These are phyloP conservation scores for Populus tomentosa DNA, from an alignment of 441 rosid species.

Conservation along the genomic window DNA sequence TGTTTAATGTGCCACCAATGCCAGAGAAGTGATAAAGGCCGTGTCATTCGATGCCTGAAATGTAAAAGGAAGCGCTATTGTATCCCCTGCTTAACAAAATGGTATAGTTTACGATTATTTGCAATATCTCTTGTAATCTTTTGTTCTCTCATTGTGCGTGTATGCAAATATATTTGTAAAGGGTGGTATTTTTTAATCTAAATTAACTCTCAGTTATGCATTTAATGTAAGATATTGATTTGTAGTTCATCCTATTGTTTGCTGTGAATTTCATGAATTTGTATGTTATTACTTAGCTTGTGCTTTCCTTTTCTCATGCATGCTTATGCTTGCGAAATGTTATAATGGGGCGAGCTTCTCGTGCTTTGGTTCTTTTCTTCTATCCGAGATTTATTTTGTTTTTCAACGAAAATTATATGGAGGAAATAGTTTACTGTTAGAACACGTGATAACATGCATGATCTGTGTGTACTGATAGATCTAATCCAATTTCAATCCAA, in stretches of 20 bases:
- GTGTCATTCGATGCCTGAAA: slow-evolving; percentile 47
- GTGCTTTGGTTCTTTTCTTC: not conserved
- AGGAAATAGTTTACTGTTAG: not conserved
- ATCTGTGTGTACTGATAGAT: not conserved
- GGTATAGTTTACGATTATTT: slow-evolving; percentile 36
- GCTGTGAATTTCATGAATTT: not conserved
- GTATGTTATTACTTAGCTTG: not conserved
- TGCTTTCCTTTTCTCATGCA: not conserved
- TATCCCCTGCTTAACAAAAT: slow-evolving; percentile 37
- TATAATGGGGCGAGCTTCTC: not conserved
- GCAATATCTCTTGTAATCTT: not conserved
- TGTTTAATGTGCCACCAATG: slow-evolving; percentile 75
- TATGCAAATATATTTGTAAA: not conserved
- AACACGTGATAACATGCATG: not conserved
- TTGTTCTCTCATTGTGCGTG: not conserved
- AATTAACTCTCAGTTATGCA: not conserved
- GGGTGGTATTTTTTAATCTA: not conserved
- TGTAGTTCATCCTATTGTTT: not conserved
- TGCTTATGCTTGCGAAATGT: not conserved
- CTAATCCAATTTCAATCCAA: not conserved
- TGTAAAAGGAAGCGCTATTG: slow-evolving; percentile 65
- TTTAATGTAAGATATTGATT: not conserved
- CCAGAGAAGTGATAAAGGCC: slow-evolving; percentile 56
- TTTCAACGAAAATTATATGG: not conserved
- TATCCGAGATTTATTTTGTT: not conserved